Evolutionary conservation across 345 rosid species (phyloP).

Genomic region (Dovyalis caffra): DNA sequence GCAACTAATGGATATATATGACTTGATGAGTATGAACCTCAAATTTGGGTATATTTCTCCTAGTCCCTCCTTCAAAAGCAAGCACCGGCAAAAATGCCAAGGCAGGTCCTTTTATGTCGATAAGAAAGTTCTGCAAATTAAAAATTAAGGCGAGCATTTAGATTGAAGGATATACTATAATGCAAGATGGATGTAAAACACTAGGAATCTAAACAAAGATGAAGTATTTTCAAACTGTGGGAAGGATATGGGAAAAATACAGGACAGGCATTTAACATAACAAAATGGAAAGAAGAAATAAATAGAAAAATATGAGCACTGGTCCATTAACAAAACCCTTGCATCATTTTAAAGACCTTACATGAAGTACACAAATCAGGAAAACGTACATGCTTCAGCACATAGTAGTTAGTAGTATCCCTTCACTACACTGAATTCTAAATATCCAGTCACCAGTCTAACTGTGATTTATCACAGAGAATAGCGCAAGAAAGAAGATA

Average conservation of each 20-base stretch:
- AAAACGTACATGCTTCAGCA: neutral
- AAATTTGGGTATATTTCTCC: conserved; percentile 47
- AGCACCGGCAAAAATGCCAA: conserved; percentile 72
- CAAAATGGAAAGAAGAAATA: neutral
- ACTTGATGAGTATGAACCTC: too few species aligned
- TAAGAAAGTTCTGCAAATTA: conserved; percentile 54
- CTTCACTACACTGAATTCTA: neutral
- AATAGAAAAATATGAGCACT: neutral
- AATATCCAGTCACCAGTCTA: neutral
- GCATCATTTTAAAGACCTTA: too few species aligned
- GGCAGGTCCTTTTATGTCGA: conserved; percentile 78
- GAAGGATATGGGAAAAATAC: neutral
- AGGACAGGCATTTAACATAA: neutral
- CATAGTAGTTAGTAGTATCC: neutral
- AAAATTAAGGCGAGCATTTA: neutral
- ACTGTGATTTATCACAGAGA: neutral
- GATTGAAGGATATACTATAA: neutral
- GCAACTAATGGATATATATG: too few species aligned
- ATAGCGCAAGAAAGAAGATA: neutral
- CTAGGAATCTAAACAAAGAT: neutral
- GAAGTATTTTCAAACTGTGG: neutral
- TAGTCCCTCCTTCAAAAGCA: conserved; percentile 87
- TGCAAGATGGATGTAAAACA: neutral
- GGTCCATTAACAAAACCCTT: neutral
- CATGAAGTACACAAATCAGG: neutral